Evolutionary conservation across 768 basidiomycete genomes (phyloP).

Genomic region (Lentinula raphanica): DNA sequence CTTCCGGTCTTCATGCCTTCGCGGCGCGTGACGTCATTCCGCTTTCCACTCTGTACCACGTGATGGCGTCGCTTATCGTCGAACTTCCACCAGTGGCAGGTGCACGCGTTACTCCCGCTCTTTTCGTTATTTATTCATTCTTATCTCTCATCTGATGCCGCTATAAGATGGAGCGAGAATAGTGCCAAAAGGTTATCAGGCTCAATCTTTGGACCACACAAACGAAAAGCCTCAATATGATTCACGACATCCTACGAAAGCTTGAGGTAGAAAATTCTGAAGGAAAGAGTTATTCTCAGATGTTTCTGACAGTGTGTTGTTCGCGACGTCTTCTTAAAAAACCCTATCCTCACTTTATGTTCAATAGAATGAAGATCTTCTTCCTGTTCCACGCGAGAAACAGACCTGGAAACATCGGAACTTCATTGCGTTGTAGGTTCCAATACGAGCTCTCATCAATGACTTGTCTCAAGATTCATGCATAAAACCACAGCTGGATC

Average conservation of each 20-base stretch:
- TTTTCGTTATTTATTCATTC: neutral
- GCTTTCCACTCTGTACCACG: neutral
- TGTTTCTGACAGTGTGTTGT: neutral
- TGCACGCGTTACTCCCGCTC: neutral
- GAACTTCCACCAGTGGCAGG: no score
- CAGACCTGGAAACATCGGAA: conserved; percentile 7
- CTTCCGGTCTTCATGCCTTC: no score
- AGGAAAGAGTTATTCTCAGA: conserved; percentile 2
- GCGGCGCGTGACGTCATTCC: conserved; percentile 5
- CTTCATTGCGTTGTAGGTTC: conserved; percentile 9
- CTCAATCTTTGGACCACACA: neutral
- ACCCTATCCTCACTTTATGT: no score
- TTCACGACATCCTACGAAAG: conserved; percentile 3
- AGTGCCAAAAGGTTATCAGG: neutral
- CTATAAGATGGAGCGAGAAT: neutral
- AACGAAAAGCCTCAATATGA: neutral
- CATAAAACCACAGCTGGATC: conserved; percentile 51
- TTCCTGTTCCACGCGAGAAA: conserved; percentile 7
- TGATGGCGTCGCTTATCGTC: conserved; percentile 1
- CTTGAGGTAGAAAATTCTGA: neutral
- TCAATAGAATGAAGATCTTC: conserved; percentile 7
- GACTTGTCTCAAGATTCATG: neutral
- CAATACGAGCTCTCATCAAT: neutral
- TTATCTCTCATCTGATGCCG: neutral
- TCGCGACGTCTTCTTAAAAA: neutral